Percentiles rank a stretch among this genome's conserved stretches.
Evolutionary conservation across 257 asterid genomes (phyloP).

Genomic region (Cynanchum wilfordii): DNA sequence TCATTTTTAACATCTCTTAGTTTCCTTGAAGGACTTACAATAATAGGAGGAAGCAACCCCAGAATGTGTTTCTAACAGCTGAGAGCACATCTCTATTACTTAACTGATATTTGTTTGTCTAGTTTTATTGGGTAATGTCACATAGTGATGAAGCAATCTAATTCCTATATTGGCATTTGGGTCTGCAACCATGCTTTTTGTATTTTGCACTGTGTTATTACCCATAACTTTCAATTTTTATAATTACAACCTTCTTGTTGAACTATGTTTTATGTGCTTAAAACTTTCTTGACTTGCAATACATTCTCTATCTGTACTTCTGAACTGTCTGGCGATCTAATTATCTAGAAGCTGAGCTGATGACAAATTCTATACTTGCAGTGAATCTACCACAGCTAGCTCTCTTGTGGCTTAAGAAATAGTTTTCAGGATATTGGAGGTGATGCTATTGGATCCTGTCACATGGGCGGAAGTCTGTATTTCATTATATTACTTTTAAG

Average conservation of each 20-base stretch:
- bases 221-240: neutral
- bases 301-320: neutral
- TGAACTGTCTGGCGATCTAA: neutral
- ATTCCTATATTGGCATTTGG: too few relatives aligned
- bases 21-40: too few relatives aligned
- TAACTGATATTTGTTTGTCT: too few relatives aligned
- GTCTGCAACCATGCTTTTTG: neutral
- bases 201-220: neutral
- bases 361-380: constrained; percentile 25
- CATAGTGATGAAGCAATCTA: too few relatives aligned
- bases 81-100: too few relatives aligned
- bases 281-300: neutral
- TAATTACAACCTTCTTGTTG: neutral
- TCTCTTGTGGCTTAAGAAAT: constrained; percentile 58
- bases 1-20: too few relatives aligned
- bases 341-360: constrained; percentile 1
- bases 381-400: constrained; percentile 87
- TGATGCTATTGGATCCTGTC: neutral
- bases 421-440: neutral
- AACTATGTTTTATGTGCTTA: neutral
- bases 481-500: constrained; percentile 14
- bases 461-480: neutral
- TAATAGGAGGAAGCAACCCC: too few relatives aligned
- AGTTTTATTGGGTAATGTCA: too few relatives aligned
- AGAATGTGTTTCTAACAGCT: too few relatives aligned